These are phyloP conservation scores for Marasmius sp. DNA, from an alignment of 1,284 basidiomycete species.

Conservation along the genomic window DNA sequence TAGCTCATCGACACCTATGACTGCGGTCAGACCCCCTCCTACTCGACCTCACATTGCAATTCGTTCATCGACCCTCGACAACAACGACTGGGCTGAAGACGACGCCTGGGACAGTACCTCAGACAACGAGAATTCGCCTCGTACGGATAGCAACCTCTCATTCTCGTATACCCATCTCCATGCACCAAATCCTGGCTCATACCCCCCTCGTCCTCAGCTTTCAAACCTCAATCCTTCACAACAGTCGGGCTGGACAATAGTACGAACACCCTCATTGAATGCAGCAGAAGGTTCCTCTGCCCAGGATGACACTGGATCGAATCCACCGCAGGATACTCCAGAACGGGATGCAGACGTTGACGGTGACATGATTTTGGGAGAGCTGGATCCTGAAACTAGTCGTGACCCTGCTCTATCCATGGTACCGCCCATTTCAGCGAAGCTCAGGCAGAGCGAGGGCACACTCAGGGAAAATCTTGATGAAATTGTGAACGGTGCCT, in stretches of 20 bases:
- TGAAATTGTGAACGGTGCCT: slow-evolving; percentile 70
- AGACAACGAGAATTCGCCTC: slow-evolving; percentile 68
- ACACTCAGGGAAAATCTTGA: slow-evolving; percentile 65
- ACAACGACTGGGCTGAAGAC: slow-evolving; percentile 74
- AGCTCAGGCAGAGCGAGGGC: slow-evolving; percentile 43
- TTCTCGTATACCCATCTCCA: slow-evolving; percentile 82
- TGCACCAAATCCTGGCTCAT: slow-evolving; percentile 75
- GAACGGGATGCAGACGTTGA: slow-evolving; percentile 57
- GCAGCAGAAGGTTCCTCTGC: slow-evolving; percentile 22
- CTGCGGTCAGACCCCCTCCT: slow-evolving; percentile 66
- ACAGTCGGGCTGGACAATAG: slow-evolving; percentile 76
- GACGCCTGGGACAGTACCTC: slow-evolving; percentile 90
- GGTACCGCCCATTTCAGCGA: slow-evolving; percentile 30
- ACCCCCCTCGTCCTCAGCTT: slow-evolving; percentile 53
- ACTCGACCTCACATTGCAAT: slow-evolving; percentile 74
- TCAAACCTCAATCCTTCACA: slow-evolving; percentile 24
- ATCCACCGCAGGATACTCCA: slow-evolving; percentile 26
- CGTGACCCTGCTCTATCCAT: slow-evolving; percentile 28
- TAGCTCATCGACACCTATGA: slow-evolving; percentile 39
- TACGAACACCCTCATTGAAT: slow-evolving; percentile 42
- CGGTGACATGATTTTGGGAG: slow-evolving; percentile 72
- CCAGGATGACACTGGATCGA: slow-evolving; percentile 22
- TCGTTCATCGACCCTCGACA: slow-evolving; percentile 50
- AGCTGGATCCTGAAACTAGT: slow-evolving; percentile 60
- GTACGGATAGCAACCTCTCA: slow-evolving; percentile 56